Evolutionary conservation across 495 filamentous ascomycete species (phyloP).

Genomic region (Chaetomium cochliodes): DNA sequence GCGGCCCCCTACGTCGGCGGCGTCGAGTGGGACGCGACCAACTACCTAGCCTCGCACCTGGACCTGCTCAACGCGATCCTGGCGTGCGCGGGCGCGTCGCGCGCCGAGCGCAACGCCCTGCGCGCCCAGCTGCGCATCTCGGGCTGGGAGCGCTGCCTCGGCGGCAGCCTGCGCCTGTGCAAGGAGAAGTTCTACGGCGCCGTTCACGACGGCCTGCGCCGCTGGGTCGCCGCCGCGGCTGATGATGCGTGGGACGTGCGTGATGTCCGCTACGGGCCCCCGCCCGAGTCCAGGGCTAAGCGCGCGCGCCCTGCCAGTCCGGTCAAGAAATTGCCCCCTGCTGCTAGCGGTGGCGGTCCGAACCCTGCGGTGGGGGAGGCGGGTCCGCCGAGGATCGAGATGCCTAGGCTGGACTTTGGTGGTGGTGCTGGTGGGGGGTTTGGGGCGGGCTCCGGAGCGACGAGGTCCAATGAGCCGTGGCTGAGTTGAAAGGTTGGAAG

Average conservation of each 20-base stretch:
- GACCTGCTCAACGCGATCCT: constrained; percentile 90
- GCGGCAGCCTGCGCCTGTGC: constrained; percentile 77
- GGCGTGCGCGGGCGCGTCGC: constrained; percentile 69
- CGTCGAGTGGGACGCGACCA: constrained; percentile 98
- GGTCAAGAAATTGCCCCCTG: constrained; percentile 26
- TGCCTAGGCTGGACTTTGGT: constrained; percentile 53
- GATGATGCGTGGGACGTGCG: constrained; percentile 85
- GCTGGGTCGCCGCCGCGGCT: constrained; percentile 82
- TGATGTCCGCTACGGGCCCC: constrained; percentile 72
- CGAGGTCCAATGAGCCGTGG: constrained; percentile 17
- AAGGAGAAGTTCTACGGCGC: constrained; percentile 96
- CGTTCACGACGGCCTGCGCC: constrained; percentile 83
- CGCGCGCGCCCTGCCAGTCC: constrained; percentile 41
- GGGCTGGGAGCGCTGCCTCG: constrained; percentile 90
- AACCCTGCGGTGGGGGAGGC: constrained; percentile 38
- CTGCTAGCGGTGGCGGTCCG: constrained; percentile 16
- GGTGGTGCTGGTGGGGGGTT: too few species aligned
- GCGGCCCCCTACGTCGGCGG: constrained; percentile 96
- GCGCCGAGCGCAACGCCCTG: constrained; percentile 71
- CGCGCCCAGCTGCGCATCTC: constrained; percentile 74
- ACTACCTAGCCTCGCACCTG: constrained; percentile 87
- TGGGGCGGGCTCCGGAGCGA: neutral
- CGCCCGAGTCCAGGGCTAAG: constrained; percentile 23
- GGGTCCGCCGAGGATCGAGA: constrained; percentile 55
- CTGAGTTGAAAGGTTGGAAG: neutral